phyloP scores from a whole-genome alignment of 257 asterid species.

The Nicotiana knightiana region DNA sequence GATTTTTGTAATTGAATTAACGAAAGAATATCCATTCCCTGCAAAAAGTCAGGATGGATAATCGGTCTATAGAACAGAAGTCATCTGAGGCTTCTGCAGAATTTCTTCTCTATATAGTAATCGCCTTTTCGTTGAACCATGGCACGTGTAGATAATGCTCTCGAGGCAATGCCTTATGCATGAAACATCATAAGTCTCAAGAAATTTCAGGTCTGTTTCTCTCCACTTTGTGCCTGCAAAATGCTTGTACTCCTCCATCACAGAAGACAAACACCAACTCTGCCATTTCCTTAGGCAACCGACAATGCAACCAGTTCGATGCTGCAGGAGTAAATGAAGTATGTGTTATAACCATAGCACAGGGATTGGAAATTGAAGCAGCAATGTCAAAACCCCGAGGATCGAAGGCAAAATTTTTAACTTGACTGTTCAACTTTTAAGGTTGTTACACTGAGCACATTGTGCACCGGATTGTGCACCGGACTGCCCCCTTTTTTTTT shows the following conservation, averaged over 20 bases:
- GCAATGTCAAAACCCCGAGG: not conserved
- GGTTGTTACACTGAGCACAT: too few relatives aligned
- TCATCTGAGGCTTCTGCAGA: slow-evolving; percentile 27
- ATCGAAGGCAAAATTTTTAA: too few relatives aligned
- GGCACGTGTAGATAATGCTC: slow-evolving; percentile 29
- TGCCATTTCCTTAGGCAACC: slow-evolving; percentile 45
- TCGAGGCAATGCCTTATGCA: slow-evolving; percentile 31
- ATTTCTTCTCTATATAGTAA: slow-evolving; percentile 29
- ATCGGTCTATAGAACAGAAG: slow-evolving; percentile 18
- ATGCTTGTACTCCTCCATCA: slow-evolving; percentile 38
- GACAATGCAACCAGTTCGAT: slow-evolving; percentile 39
- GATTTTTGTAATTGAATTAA: not conserved
- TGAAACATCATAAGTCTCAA: slow-evolving; percentile 31
- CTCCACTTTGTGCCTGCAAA: slow-evolving; percentile 36
- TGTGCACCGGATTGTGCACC: too few relatives aligned
- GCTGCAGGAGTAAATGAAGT: slow-evolving; percentile 23
- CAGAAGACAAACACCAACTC: slow-evolving; percentile 37
- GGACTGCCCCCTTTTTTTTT: too few relatives aligned
- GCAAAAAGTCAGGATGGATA: not conserved
- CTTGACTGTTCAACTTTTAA: too few relatives aligned
- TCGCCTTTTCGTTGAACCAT: slow-evolving; percentile 29
- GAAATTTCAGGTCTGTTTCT: slow-evolving; percentile 23
- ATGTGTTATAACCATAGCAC: not conserved
- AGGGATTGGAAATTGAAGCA: not conserved
- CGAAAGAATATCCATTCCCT: not conserved